Base-by-base conservation (phyloP, 2,329 filamentous ascomycete genomes). In the Botrytis cinerea region DNA sequence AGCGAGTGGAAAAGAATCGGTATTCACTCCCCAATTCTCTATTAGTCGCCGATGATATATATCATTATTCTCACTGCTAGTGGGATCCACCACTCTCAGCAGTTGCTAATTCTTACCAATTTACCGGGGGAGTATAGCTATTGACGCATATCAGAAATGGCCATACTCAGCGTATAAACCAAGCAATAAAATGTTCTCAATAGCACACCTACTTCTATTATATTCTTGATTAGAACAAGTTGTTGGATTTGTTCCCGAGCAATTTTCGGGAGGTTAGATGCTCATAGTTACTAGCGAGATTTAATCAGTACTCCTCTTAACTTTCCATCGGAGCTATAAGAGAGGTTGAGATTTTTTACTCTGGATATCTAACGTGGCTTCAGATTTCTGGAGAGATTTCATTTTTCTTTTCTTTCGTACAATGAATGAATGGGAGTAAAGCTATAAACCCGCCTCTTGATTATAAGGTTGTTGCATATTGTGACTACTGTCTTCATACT, bases 261-360 rank as follows among this genome's bases (percentile, higher is more conserved):
- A 32, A 28, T 28, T 4, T 8, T 18, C 0, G 6, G 14, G 51
- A 1, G n/a, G 5, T 28, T 9, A 28, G 18, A 16, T 54, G 4
- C 14, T 9, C 14, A 18, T 16, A 1, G 0, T 14, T 4, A 51
- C 4, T 51, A n/a, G 10, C n/a, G 14, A 25, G 22, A 7, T 46
- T 22, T 9, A 4, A 22, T 9, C 32, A 32, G 32, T 32, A 32
- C 32, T 32, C 32, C 32, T 4, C 32, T 28, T 9, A 16, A 6
- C 14, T 4, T 57, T 57, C 7, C 14, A 28, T 18, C 0, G 16
- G 25, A 28, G n/a, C 6, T 8, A 0, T 18, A n/a, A n/a, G 25
- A n/a, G 12, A 14, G 12, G 0, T 54, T 54, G 2, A 1, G 12
- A 1, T 18, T 54, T 1, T 1, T 0, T 2, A 28, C 12, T n/a